Base-by-base conservation (phyloP, 2,329 filamentous ascomycete species). In the Fusarium citri region DNA sequence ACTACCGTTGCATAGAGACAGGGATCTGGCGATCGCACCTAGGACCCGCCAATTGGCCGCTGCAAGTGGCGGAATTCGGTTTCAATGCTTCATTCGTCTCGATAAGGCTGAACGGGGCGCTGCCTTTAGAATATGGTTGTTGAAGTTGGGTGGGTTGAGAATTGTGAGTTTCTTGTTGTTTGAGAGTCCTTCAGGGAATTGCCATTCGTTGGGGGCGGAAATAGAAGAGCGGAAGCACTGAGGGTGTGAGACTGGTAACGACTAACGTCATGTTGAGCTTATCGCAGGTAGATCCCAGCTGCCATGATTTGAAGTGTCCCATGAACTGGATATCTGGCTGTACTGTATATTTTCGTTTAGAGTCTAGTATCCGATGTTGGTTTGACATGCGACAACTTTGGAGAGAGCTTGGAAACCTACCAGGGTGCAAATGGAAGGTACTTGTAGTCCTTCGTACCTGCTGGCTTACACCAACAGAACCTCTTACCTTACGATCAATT, bases 1-100 rank as follows among this genome's bases (percentile, higher is more conserved):
- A 34, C 26, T 30, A 41, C 20, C 45, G 28, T 59, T 59, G 23
- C 26, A 48, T 43, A 34, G 3, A 12, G 31, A 48, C 55, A 66
- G 46, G 63, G 63, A 45, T 55, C 42, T 22, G 48, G 40, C 23
- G 43, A 50, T 37, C 16, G 48, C 23, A 26, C 31, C 12, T 20
- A 51, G 22, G 37, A 34, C 20, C 49, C 49, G 26, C 49, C 6
- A 23, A 28, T 53, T 41, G 18, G 22, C n/a, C 18, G 37, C 16
- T 28, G 23, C 25, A 20, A 23, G 34, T 42, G 34, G 34, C 49
- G 49, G 23, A 41, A 28, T 53, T 6, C 16, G 5, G 25, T 20
- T 6, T 20, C 16, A 25, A 45, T 20, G 5, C 18, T 18, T 53
- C 14, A 41, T 11, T 23, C 22, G 12, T n/a, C 34, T 37, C 34